Percentiles rank a stretch among this genome's conserved stretches.
These are phyloP conservation scores for Alternaria arborescens DNA, from an alignment of 2,329 filamentous ascomycete species.

Conservation along the genomic window DNA sequence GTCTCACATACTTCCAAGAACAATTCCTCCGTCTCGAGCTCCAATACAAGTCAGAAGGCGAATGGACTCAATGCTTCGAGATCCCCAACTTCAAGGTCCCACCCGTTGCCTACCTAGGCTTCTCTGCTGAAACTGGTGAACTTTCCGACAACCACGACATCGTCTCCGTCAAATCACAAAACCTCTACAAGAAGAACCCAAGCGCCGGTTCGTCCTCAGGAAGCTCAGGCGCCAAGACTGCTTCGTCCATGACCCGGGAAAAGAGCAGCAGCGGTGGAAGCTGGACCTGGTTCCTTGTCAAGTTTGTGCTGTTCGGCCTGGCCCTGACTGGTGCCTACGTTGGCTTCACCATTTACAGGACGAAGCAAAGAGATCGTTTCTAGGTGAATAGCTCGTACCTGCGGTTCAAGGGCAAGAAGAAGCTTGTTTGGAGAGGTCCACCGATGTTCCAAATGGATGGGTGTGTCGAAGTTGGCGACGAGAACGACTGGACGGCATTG, in stretches of 20 bases:
- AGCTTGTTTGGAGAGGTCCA: slow-evolving; percentile 2
- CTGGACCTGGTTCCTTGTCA: slow-evolving; percentile 79
- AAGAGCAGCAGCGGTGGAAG: slow-evolving; percentile 61
- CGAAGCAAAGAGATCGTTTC: slow-evolving; percentile 62
- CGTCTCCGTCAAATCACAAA: slow-evolving; percentile 83
- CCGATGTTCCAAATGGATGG: slow-evolving; percentile 8
- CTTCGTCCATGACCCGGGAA: slow-evolving; percentile 50
- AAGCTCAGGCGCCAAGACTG: slow-evolving; percentile 19
- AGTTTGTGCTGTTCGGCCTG: slow-evolving; percentile 78
- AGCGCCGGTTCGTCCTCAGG: slow-evolving; percentile 17
- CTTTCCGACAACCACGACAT: slow-evolving; percentile 98
- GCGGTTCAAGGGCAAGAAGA: slow-evolving; percentile 10
- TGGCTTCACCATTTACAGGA: slow-evolving; percentile 83
- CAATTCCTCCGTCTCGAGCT: slow-evolving; percentile 89
- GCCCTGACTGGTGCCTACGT: slow-evolving; percentile 79
- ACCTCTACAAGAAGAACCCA: slow-evolving; percentile 74
- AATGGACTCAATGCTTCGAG: slow-evolving; percentile 92
- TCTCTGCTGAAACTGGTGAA: slow-evolving; percentile 90
- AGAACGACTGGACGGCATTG: slow-evolving; percentile 23
- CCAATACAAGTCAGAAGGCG: slow-evolving; percentile 89
- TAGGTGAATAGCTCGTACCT: slow-evolving; percentile 35
- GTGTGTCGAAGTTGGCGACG: slow-evolving; percentile 15
- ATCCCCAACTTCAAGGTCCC: slow-evolving; percentile 75
- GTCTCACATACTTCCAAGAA: slow-evolving; percentile 96
- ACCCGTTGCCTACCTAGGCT: slow-evolving; percentile 70